These are phyloP conservation scores for Hypomyces perniciosus DNA, from an alignment of 2,329 filamentous ascomycete species.

Conservation along the genomic window DNA sequence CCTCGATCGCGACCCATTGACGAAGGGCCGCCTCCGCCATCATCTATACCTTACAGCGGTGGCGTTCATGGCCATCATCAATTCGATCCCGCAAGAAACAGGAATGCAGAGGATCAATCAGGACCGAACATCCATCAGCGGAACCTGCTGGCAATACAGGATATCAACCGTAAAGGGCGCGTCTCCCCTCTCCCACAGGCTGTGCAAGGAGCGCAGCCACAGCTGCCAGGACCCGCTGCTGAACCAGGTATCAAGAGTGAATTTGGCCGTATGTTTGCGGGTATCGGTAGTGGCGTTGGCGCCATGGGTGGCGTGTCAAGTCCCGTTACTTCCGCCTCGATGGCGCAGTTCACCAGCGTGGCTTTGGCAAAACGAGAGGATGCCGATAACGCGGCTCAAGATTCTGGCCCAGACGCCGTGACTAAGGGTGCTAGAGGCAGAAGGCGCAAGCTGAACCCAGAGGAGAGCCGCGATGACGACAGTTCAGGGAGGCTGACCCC, in stretches of 20 bases:
- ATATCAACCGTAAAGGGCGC: conserved; percentile 74
- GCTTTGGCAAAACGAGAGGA: conserved; percentile 49
- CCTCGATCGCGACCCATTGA: conserved; percentile 38
- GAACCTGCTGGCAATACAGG: conserved; percentile 71
- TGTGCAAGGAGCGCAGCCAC: conserved; percentile 83
- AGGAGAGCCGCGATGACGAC: conserved; percentile 64
- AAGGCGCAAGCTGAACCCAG: conserved; percentile 70
- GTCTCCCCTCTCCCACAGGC: conserved; percentile 87
- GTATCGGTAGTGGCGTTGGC: conserved; percentile 62
- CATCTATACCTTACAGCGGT: conserved; percentile 42
- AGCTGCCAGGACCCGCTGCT: conserved; percentile 68
- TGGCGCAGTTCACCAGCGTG: conserved; percentile 41
- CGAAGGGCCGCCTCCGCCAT: conserved; percentile 43
- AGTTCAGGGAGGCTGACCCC: conserved; percentile 58
- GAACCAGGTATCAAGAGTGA: conserved; percentile 92
- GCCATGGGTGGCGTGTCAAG: conserved; percentile 44
- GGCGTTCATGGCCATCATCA: conserved; percentile 33
- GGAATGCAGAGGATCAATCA: conserved; percentile 45
- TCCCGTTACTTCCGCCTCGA: conserved; percentile 37
- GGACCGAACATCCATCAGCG: conserved; percentile 51
- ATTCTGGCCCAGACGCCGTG: conserved; percentile 39
- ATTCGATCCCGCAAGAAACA: conserved; percentile 34
- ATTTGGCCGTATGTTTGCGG: conserved; percentile 90
- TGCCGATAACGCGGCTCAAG: conserved; percentile 36
- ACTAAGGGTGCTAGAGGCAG: conserved; percentile 50